Conservation (phyloP, 306 rosid species). For the Alnus glutinosa region DNA sequence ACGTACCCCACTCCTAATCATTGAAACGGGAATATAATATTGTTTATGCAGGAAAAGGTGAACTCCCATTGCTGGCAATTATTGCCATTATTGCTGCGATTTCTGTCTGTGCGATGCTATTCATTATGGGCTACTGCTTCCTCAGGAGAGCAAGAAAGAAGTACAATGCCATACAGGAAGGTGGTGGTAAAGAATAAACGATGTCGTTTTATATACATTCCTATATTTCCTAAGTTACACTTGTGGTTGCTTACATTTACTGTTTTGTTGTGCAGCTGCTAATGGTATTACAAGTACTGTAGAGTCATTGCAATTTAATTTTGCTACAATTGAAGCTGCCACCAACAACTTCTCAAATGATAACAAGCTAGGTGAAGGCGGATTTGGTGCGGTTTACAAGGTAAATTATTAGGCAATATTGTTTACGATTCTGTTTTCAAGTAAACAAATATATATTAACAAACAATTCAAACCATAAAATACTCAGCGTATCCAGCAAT, state of each 20-base stretch:
- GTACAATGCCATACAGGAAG: not conserved
- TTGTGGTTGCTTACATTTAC: too few relatives aligned
- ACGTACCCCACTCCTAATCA: too few relatives aligned
- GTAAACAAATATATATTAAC: too few relatives aligned
- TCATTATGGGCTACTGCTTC: not conserved
- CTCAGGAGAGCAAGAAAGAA: not conserved
- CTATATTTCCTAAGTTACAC: too few relatives aligned
- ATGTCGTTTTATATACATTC: too few relatives aligned
- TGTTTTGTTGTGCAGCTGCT: too few relatives aligned
- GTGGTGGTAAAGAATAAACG: not conserved
- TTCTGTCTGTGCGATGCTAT: not conserved
- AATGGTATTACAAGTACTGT: too few relatives aligned
- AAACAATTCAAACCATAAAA: too few relatives aligned
- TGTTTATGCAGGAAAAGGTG: not conserved
- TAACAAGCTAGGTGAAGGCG: not conserved
- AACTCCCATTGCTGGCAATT: not conserved
- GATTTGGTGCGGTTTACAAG: not conserved
- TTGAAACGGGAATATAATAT: too few relatives aligned
- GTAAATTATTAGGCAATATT: too few relatives aligned
- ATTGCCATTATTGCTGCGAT: conserved; percentile 11
- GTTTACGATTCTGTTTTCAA: too few relatives aligned
- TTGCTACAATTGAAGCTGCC: conserved; percentile 1
- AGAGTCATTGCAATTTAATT: not conserved
- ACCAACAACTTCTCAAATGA: not conserved
- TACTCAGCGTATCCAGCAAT: too few relatives aligned